Evolutionary conservation across 2,329 filamentous ascomycete species (phyloP), one percentile per base, ranked within the genome.

Genomic region (Sporothrix brasiliensis): DNA sequence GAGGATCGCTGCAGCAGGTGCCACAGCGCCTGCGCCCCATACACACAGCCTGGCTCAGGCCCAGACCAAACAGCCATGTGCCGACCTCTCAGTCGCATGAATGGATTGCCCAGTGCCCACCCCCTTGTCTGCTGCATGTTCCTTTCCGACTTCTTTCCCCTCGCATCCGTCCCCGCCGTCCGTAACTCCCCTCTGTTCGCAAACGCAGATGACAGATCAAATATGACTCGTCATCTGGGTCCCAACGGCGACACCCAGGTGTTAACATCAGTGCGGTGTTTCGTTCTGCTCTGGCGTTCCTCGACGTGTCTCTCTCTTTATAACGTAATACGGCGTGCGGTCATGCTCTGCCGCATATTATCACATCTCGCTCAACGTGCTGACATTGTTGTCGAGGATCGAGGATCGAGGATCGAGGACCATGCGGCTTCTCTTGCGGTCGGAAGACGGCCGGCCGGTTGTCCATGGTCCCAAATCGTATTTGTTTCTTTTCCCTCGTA

Each of bases 181-280:
- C 39, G 14, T 27, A 10, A 39, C 56, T 10, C 54, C 41, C 54
- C 39, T 49, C 49, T 49, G 52, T 24, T 61, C 41, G 41, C 44
- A 30, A 52, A 19, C 58, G 56, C 21, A 70, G 34, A 54, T 68
- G 69, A 69, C 50, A 71, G 67, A 69, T 71, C 70, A 39, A 61
- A 71, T 67, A 54, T 69, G 70, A 71, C 70, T 71, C 27, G 70
- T 71, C 70, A 66, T 54, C 47, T 52, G 10, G 21, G 49, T 27
- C 54, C 41, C 47, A 58, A 49, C 41, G 61, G 34, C 41, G 34
- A 61, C 21, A 34, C 9, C n/a, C 16, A 63, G 54, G 3, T 21
- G 53, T 61, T 21, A 50, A 58, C 30, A 30, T 58, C 52, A 27
- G 61, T 65, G 61, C 44, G 34, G 6, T 50, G 19, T 34, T 7